Evolutionary conservation across 2,329 filamentous ascomycete genomes (phyloP).

Genomic region (Akanthomyces muscarius): DNA sequence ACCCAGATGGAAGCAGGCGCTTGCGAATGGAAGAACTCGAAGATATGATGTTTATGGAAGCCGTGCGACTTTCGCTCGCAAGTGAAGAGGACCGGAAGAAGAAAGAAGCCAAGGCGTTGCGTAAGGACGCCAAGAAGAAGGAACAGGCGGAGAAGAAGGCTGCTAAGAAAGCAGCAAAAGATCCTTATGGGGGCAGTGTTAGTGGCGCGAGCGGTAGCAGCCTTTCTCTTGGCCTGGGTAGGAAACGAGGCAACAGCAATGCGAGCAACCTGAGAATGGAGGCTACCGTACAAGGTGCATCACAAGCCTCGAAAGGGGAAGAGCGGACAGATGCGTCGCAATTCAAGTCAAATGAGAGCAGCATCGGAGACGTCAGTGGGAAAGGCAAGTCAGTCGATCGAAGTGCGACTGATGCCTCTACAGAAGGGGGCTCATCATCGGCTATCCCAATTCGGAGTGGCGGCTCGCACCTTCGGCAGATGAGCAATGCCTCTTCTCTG

Average conservation of each 20-base stretch:
- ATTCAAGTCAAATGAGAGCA: slow-evolving; percentile 28
- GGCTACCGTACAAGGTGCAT: slow-evolving; percentile 45
- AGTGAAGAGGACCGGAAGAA: slow-evolving; percentile 89
- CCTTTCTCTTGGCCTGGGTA: slow-evolving; percentile 57
- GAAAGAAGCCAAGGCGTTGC: slow-evolving; percentile 54
- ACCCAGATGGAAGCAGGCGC: slow-evolving; percentile 31
- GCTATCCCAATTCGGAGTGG: slow-evolving; percentile 49
- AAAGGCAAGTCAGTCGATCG: slow-evolving; percentile 73
- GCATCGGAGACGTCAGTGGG: slow-evolving; percentile 28
- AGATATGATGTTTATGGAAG: slow-evolving; percentile 98
- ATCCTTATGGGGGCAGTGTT: slow-evolving; percentile 33
- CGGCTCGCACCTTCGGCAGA: slow-evolving; percentile 71
- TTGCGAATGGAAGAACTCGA: slow-evolving; percentile 80
- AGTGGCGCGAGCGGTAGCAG: slow-evolving; percentile 58
- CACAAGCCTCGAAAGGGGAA: slow-evolving; percentile 25
- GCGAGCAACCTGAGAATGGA: slow-evolving; percentile 58
- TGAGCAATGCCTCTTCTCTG: slow-evolving; percentile 82
- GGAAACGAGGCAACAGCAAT: slow-evolving; percentile 56
- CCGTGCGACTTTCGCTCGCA: slow-evolving; percentile 84
- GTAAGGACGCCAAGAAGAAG: slow-evolving; percentile 78
- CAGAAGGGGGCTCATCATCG: slow-evolving; percentile 29
- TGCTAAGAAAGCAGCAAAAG: slow-evolving; percentile 55
- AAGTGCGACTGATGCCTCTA: slow-evolving; percentile 19
- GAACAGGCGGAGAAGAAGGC: slow-evolving; percentile 81
- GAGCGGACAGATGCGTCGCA: slow-evolving; percentile 20